A percentile compares a stretch with the other conserved stretches of the same genome.
Evolutionary conservation across 2,329 filamentous ascomycete species (phyloP).

Genomic region (Trichoderma sp.): DNA sequence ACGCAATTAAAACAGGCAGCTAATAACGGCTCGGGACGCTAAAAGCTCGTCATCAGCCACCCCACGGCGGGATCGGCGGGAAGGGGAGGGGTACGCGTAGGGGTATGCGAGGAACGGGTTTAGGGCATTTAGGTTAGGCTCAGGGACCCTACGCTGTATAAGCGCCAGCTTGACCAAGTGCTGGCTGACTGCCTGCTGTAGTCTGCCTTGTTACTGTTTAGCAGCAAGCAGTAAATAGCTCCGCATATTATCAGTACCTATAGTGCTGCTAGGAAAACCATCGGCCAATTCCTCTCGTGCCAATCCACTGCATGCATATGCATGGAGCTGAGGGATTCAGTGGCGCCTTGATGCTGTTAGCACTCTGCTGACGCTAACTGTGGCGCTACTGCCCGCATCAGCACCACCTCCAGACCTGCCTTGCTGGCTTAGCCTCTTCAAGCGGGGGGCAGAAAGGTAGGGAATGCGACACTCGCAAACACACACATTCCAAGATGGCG

Average conservation of each 20-base stretch:
- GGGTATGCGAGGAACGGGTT: neutral
- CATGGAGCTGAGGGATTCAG: neutral
- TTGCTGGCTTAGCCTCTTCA: neutral
- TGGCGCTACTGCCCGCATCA: neutral
- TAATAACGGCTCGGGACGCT: neutral
- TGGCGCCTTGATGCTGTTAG: neutral
- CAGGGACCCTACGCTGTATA: neutral
- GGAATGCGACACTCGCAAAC: neutral
- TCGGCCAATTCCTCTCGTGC: neutral
- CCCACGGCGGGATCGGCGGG: neutral
- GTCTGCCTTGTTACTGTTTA: neutral
- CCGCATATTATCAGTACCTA: neutral
- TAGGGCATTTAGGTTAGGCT: neutral
- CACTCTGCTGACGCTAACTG: neutral
- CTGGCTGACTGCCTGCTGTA: neutral
- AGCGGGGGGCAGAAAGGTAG: neutral
- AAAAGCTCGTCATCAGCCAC: conserved; percentile 5
- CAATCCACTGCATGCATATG: neutral
- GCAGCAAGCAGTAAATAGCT: neutral
- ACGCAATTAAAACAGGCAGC: neutral
- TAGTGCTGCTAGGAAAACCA: neutral
- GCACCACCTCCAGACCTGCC: neutral
- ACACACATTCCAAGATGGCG: neutral
- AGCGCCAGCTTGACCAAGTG: neutral
- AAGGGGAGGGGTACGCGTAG: neutral